These are phyloP conservation scores for Aspergillus aculeatus DNA, from an alignment of 2,329 filamentous ascomycete genomes.

Conservation along the genomic window DNA sequence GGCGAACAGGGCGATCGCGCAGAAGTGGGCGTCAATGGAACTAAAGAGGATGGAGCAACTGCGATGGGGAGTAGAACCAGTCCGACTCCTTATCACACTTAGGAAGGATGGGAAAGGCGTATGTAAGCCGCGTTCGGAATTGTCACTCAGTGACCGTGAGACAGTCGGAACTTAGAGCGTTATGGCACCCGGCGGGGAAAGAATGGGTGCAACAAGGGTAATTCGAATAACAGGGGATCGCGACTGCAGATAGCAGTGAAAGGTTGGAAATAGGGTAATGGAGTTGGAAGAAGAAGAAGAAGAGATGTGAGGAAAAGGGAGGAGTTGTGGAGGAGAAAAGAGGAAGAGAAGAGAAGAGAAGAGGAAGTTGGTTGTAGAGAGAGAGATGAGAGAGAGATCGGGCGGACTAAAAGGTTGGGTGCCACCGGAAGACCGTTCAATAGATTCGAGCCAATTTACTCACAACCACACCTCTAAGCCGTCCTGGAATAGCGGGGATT, in stretches of 20 bases:
- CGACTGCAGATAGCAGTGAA: background rate
- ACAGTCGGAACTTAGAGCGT: background rate
- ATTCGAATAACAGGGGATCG: background rate
- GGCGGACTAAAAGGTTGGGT: background rate
- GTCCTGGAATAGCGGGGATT: background rate
- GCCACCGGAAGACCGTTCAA: background rate
- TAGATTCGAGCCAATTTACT: background rate
- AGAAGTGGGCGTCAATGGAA: background rate
- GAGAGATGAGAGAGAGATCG: background rate
- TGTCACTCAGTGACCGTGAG: slow-evolving; percentile 5
- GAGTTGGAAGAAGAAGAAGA: background rate
- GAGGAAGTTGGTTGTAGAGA: background rate
- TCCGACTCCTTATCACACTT: slow-evolving; percentile 14
- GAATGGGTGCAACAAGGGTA: background rate
- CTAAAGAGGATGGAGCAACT: background rate
- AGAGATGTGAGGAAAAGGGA: background rate
- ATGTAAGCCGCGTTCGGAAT: slow-evolving; percentile 21
- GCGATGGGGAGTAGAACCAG: slow-evolving; percentile 12
- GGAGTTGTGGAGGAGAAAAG: slow-evolving; percentile 13
- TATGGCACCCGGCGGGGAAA: too few species aligned
- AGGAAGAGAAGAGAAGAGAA: slow-evolving; percentile 20
- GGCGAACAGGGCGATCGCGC: background rate
- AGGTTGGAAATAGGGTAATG: background rate
- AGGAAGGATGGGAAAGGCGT: slow-evolving; percentile 7
- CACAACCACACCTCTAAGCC: background rate